Conservation (phyloP, 2,329 filamentous ascomycete species). For the Neoascochyta sp. region DNA sequence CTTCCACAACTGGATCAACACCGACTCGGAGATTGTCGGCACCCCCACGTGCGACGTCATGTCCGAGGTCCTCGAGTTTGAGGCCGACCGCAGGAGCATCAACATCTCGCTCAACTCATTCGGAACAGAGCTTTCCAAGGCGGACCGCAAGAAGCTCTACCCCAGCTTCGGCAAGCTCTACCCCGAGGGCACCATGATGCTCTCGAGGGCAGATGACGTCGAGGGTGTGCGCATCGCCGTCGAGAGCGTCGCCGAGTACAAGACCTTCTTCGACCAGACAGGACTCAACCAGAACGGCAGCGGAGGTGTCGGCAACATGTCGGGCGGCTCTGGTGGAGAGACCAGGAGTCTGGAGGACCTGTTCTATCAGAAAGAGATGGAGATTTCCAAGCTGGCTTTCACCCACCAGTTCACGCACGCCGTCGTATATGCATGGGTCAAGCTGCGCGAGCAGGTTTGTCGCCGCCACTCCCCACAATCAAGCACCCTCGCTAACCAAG, state of each 20-base stretch:
- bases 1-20: slow-evolving; percentile 92
- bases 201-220: slow-evolving; percentile 89
- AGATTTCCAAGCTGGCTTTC: slow-evolving; percentile 91
- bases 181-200: slow-evolving; percentile 90
- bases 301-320: slow-evolving; percentile 77
- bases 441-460: slow-evolving; percentile 89
- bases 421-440: slow-evolving; percentile 97
- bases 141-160: slow-evolving; percentile 93
- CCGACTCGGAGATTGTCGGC: slow-evolving; percentile 76
- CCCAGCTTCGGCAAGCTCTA: slow-evolving; percentile 87
- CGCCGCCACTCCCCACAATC: background rate
- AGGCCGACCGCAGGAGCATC: slow-evolving; percentile 93
- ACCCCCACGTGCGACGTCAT: slow-evolving; percentile 93
- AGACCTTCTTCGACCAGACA: slow-evolving; percentile 92
- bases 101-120: slow-evolving; percentile 99
- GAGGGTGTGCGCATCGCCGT: slow-evolving; percentile 92
- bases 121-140: slow-evolving; percentile 90
- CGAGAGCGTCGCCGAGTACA: slow-evolving; percentile 90
- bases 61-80: slow-evolving; percentile 93
- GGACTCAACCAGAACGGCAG: slow-evolving; percentile 70
- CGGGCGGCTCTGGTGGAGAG: slow-evolving; percentile 71
- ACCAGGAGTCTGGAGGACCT: slow-evolving; percentile 91
- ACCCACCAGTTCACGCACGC: slow-evolving; percentile 93
- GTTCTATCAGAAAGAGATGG: slow-evolving; percentile 99
- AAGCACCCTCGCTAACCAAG: slow-evolving; percentile 12